A percentile compares a stretch with the other conserved stretches of the same genome.
phyloP scores from a whole-genome alignment of 2,329 filamentous ascomycete genomes.

The Fusarium devonianum region DNA sequence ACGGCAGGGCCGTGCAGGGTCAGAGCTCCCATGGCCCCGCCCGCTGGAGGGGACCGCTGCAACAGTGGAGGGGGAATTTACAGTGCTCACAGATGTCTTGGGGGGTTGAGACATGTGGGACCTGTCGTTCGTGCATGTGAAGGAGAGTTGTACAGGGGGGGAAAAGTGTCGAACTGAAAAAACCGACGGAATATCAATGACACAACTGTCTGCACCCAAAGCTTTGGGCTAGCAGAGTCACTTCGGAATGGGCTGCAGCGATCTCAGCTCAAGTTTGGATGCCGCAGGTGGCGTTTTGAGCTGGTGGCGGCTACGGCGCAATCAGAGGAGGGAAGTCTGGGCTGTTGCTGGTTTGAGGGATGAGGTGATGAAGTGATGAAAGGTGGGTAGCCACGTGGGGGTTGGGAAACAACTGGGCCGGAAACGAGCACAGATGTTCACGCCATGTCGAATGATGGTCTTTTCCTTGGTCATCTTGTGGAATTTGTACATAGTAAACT shows the following conservation, averaged over 20 bases:
- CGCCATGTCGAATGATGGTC: slow-evolving; percentile 26
- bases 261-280: slow-evolving; percentile 1
- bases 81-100: slow-evolving; percentile 37
- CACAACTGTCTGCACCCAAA: too few species aligned
- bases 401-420: slow-evolving; percentile 16
- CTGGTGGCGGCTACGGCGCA: slow-evolving; percentile 13
- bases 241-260: not conserved
- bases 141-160: too few species aligned
- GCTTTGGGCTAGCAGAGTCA: slow-evolving; percentile 1
- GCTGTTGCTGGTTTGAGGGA: slow-evolving; percentile 7
- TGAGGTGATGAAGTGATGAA: slow-evolving; percentile 9
- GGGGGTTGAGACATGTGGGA: too few species aligned
- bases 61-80: slow-evolving; percentile 6
- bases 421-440: slow-evolving; percentile 1
- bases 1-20: slow-evolving; percentile 20
- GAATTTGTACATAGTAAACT: not conserved
- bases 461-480: slow-evolving; percentile 40
- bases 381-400: slow-evolving; percentile 33
- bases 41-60: slow-evolving; percentile 1
- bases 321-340: slow-evolving; percentile 10
- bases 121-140: not conserved
- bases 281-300: slow-evolving; percentile 18
- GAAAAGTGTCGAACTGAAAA: too few species aligned
- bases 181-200: too few species aligned
- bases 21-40: slow-evolving; percentile 31